phyloP scores from a whole-genome alignment of 1,284 basidiomycete species.

The Ceratobasidium sp. region DNA sequence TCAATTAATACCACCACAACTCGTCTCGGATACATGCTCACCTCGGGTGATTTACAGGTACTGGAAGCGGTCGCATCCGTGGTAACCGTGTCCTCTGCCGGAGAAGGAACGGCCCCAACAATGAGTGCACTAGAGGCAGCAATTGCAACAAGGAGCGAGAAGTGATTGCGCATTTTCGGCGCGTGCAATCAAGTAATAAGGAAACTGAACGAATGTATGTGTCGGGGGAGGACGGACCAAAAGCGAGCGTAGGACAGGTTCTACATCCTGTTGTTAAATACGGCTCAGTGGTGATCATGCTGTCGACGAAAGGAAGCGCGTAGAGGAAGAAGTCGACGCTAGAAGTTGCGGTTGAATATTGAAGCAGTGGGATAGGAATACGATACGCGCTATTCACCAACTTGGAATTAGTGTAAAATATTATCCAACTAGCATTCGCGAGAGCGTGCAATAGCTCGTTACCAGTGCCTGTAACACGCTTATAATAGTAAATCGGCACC shows the following conservation, averaged over 20 bases:
- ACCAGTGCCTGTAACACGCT: too few species aligned
- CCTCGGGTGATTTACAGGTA: conserved; percentile 26
- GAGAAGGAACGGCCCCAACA: conserved; percentile 5
- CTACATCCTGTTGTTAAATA: conserved; percentile 11
- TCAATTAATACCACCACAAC: neutral
- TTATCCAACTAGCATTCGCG: too few species aligned
- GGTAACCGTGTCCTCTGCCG: conserved; percentile 17
- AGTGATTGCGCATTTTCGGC: conserved; percentile 10
- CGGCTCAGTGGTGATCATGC: neutral
- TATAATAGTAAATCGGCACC: too few species aligned
- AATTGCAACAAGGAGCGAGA: conserved; percentile 25
- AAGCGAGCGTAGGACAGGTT: neutral
- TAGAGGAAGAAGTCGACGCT: neutral
- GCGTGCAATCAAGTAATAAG: neutral
- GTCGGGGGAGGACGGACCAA: neutral
- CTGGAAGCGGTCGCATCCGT: neutral
- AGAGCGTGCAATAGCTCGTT: too few species aligned
- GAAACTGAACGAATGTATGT: neutral
- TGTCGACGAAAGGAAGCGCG: neutral
- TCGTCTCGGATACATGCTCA: neutral
- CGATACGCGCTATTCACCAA: too few species aligned
- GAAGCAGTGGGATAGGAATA: neutral
- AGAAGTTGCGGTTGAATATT: conserved; percentile 39
- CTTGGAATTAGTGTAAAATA: too few species aligned
- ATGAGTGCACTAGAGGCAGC: neutral